Evolutionary conservation across 257 asterid species (phyloP).

Genomic region (Dorcoceras hygrometricum): DNA sequence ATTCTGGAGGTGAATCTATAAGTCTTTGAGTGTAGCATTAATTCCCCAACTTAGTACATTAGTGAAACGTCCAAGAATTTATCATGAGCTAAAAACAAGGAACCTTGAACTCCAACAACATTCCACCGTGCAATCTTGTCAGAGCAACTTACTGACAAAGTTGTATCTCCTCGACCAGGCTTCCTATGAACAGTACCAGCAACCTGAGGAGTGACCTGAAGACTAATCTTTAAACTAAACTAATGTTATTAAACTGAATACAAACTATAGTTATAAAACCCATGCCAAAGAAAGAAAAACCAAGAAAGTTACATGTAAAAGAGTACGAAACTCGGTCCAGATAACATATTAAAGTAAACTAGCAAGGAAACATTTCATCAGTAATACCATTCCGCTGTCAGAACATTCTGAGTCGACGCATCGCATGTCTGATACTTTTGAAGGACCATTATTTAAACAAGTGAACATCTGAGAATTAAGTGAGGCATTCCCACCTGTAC

Average conservation of each 20-base stretch:
- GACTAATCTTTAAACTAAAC: slow-evolving; percentile 2
- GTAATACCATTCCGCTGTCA: slow-evolving; percentile 38
- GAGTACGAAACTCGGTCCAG: background rate
- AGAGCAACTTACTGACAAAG: slow-evolving; percentile 95
- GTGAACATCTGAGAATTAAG: slow-evolving; percentile 43
- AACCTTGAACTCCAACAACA: slow-evolving; percentile 96
- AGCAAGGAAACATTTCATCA: background rate
- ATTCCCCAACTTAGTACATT: background rate
- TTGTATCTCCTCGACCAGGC: slow-evolving; percentile 97
- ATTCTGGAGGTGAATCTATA: slow-evolving; percentile 13
- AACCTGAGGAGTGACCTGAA: slow-evolving; percentile 34
- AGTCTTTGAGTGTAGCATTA: slow-evolving; percentile 1
- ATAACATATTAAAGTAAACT: background rate
- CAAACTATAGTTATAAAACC: background rate
- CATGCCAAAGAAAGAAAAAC: slow-evolving; percentile 3
- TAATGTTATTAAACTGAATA: slow-evolving; percentile 16
- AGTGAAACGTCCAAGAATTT: slow-evolving; percentile 15
- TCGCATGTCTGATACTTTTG: slow-evolving; percentile 22
- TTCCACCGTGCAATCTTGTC: slow-evolving; percentile 98
- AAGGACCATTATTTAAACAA: slow-evolving; percentile 30
- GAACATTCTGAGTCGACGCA: slow-evolving; percentile 26
- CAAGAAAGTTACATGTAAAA: slow-evolving; percentile 2
- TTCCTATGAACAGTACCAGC: slow-evolving; percentile 77
- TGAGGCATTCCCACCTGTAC: slow-evolving; percentile 77
- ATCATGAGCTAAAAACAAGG: slow-evolving; percentile 23